Conservation (phyloP, 116 monocot genomes). For the Posidonia oceanica region DNA sequence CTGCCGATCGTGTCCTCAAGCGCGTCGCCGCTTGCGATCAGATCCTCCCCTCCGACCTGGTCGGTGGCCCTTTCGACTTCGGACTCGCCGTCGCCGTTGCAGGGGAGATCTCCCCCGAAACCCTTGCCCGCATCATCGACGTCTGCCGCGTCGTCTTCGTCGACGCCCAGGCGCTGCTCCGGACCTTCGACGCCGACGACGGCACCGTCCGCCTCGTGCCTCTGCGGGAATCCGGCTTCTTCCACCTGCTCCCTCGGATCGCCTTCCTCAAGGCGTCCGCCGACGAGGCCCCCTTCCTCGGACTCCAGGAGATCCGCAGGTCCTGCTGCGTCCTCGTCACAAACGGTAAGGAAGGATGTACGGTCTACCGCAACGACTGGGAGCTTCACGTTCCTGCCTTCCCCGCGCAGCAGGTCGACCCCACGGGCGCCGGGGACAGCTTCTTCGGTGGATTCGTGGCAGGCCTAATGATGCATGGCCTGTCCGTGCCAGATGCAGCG, state of each 20-base stretch:
- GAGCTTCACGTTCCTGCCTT: constrained; percentile 48
- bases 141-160: constrained; percentile 64
- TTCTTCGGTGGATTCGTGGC: constrained; percentile 70
- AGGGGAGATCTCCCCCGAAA: constrained; percentile 68
- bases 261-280: constrained; percentile 83
- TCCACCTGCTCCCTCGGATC: constrained; percentile 45
- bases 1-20: constrained; percentile 42
- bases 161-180: constrained; percentile 78
- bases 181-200: constrained; percentile 41
- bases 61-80: constrained; percentile 24
- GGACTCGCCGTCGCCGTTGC: constrained; percentile 81
- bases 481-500: constrained; percentile 55
- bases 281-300: constrained; percentile 72
- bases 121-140: constrained; percentile 53
- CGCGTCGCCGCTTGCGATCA: constrained; percentile 68
- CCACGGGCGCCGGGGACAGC: constrained; percentile 88
- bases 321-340: constrained; percentile 76
- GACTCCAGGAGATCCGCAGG: constrained; percentile 43
- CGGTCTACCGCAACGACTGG: constrained; percentile 55
- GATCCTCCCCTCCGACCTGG: constrained; percentile 54
- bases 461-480: constrained; percentile 46
- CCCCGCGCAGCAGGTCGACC: constrained; percentile 53
- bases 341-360: constrained; percentile 73
- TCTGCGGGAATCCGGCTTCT: constrained; percentile 41
- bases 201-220: constrained; percentile 56